Evolutionary conservation across 306 rosid genomes (phyloP).

Genomic region (Cicer yamashitae): DNA sequence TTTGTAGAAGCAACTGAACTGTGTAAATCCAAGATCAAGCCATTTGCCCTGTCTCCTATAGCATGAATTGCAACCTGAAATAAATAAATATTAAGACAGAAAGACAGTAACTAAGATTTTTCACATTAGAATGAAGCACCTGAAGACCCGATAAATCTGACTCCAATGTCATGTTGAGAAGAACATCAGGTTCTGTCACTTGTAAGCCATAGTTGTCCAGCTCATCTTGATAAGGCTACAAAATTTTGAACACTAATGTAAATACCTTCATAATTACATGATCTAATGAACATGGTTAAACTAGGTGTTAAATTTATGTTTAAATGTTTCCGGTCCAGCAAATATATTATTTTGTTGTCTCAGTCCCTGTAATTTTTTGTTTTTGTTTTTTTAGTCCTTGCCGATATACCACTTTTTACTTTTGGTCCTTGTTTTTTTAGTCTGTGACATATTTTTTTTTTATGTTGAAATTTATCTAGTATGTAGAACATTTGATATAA

Average conservation of each 20-base stretch:
- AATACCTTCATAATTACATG: neutral
- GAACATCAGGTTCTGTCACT: conserved; percentile 62
- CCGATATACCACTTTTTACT: no score
- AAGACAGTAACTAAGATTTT: conserved; percentile 32
- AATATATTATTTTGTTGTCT: no score
- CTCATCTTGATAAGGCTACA: conserved; percentile 75
- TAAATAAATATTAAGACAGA: conserved; percentile 34
- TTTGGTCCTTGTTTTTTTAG: no score
- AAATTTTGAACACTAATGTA: conserved; percentile 31
- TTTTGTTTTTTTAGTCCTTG: no score
- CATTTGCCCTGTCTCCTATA: conserved; percentile 85
- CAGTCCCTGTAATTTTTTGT: no score
- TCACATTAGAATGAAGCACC: conserved; percentile 50
- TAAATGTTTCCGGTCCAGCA: no score
- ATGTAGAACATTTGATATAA: no score
- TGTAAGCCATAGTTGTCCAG: conserved; percentile 73
- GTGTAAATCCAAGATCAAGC: conserved; percentile 72
- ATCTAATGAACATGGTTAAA: neutral
- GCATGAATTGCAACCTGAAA: conserved; percentile 94
- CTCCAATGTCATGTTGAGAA: conserved; percentile 70
- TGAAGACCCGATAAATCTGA: conserved; percentile 80
- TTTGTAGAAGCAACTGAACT: conserved; percentile 63
- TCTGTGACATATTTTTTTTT: no score
- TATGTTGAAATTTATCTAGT: no score
- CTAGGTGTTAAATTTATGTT: conserved; percentile 18